Evolutionary conservation across 129 eudicot species (phyloP).

Genomic region (Centella asiatica): DNA sequence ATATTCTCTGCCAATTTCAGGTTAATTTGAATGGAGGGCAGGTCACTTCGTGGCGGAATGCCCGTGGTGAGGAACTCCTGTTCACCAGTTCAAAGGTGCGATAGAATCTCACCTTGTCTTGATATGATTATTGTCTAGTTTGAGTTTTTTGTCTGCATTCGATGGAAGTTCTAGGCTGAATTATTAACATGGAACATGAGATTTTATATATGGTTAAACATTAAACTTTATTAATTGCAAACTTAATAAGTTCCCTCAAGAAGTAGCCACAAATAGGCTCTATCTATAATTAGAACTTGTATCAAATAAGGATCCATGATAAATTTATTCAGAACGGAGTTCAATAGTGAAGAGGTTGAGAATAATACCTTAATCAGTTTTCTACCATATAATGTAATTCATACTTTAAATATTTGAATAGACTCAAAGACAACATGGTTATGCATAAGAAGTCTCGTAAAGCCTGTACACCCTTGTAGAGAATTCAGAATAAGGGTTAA

Average conservation of each 20-base stretch:
- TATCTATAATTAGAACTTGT: background rate
- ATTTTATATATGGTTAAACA: background rate
- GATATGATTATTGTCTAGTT: background rate
- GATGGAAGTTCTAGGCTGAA: background rate
- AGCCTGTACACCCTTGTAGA: too few species aligned
- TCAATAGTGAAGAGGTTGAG: background rate
- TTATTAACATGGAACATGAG: background rate
- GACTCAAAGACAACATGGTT: background rate
- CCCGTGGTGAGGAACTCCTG: slow-evolving; percentile 79
- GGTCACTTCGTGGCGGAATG: slow-evolving; percentile 82
- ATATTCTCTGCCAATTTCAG: slow-evolving; percentile 20
- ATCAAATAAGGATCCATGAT: background rate
- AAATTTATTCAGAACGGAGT: too few species aligned
- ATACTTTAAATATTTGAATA: background rate
- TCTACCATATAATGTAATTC: background rate
- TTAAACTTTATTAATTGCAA: background rate
- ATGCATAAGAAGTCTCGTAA: too few species aligned
- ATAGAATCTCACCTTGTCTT: background rate
- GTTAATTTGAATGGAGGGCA: slow-evolving; percentile 89
- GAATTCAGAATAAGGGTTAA: too few species aligned
- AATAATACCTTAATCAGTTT: background rate
- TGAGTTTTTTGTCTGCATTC: background rate
- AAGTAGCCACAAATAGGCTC: background rate
- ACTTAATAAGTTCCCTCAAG: background rate
- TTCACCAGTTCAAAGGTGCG: slow-evolving; percentile 83